Evolutionary conservation across 2,329 filamentous ascomycete species (phyloP), one percentile per base, ranked within the genome.

Genomic region (Zymoseptoria ardabiliae): DNA sequence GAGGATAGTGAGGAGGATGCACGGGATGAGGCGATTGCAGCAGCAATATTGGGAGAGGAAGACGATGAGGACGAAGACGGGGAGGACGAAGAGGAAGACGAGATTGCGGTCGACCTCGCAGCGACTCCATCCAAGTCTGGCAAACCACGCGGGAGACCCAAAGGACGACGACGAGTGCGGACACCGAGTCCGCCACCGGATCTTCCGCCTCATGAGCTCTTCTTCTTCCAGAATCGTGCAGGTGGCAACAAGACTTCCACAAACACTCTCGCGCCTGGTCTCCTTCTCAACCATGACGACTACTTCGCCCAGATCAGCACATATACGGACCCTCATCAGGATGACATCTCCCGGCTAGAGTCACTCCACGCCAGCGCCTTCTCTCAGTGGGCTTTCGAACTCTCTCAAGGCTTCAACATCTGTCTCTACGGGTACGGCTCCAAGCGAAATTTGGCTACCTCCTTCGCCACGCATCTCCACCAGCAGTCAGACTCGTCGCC

Each of bases 341-440:
- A 80, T 2, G 89, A 95, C 64, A 83, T 89, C 55, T 79, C 83
- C 19, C 88, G 88, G 64, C 78, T 99, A 23, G 81, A 89, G 65
- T 82, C 85, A 6, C 76, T 96, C 21, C 93, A 97, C 71, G 79
- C 85, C 51, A 85, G 88, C 61, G 91, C 89, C 0, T 97, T 96
- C 72, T 83, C 87, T 1, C 94, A 97, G 72, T 99, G 94, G 94
- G 77, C 82, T 0, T 97, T 97, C 72, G 94, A 99, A 77, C 82
- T 97, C 17, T 81, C 85, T 4, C 85, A 96, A 72, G 86, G 86
- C 21, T 97, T 96, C 78, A 91, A 90, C 69, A 79, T 97, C 55
- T 96, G 94, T 71, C 77, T 97, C 0, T 97, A 95, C 72, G 94
- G 94, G 28, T 96, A 91, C 72, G 94, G 94, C 0, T 96, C 91